Base-by-base conservation (phyloP, 2,329 filamentous ascomycete species). In the Hymenoscyphus fructigenus region DNA sequence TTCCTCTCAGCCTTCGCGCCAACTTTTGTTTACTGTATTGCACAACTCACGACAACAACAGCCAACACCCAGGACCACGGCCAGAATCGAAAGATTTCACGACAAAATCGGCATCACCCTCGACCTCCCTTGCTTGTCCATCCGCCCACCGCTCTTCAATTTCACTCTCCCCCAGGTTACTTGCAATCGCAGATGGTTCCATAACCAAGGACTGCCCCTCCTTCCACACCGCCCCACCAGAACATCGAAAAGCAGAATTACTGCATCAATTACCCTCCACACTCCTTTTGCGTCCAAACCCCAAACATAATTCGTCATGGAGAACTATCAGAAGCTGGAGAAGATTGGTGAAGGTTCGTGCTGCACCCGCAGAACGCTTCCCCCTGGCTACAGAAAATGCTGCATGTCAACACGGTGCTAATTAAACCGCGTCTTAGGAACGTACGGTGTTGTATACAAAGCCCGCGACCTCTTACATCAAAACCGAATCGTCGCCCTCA, bases 271-370 rank as follows among this genome's bases (percentile, higher is more conserved):
- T 74, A 71, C 55, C 67, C 65, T 67, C 66, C 65, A 73, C 73
- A 67, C 70, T 75, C 73, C 36, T 72, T 74, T 69, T 38, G 20
- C 57, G 44, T 17, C 34, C 53, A 2, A 23, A 36, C 67, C 32
- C 63, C 44, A 62, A n/a, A 65, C 62, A 72, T 68, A 56, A 32
- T 60, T 66, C 60, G 77, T 67, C 71, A 96, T 97, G 93, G 92
- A 97, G 79, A 96, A 96, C 81, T 97, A 97, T 79, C 91, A 96
- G 81, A 96, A 96, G 82, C 86, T 97, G 75, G 93, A 97, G 82
- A 97, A 97, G 84, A 93, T 97, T 75, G 93, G 93, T 79, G 93
- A 97, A 86, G 93, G 93, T 95, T 81, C 73, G 85, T 69, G 55
- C 61, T 15, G 57, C 12, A 28, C 38, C n/a, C 64, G 64, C 60